phyloP scores from a whole-genome alignment of 495 filamentous ascomycete genomes.

The Astrocystis sublimbata region DNA sequence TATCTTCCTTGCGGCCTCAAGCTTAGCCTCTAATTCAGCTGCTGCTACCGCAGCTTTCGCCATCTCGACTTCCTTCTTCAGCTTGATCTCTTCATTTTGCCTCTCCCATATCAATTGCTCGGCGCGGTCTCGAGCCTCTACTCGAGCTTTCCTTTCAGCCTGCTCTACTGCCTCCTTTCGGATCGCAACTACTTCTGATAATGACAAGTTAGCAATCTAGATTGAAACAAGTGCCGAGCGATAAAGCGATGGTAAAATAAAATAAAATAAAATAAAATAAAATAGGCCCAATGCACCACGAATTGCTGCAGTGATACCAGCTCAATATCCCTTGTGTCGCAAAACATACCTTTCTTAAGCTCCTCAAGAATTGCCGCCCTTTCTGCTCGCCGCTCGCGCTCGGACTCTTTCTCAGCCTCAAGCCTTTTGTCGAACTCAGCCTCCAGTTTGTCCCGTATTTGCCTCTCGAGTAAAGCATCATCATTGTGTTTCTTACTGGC shows the following conservation, averaged over 20 bases:
- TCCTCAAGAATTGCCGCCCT: conserved; percentile 2
- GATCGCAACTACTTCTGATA: conserved; percentile 4
- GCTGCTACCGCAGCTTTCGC: conserved; percentile 22
- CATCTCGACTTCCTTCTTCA: neutral
- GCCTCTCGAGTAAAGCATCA: neutral
- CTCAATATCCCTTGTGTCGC: neutral
- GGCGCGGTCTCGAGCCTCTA: conserved; percentile 1
- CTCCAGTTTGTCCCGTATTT: neutral
- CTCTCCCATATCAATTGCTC: conserved; percentile 23
- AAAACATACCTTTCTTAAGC: conserved; percentile 12
- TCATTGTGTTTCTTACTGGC: neutral
- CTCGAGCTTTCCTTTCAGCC: conserved; percentile 10
- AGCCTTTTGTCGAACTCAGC: conserved; percentile 9
- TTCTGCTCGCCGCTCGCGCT: conserved; percentile 5
- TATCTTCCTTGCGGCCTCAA: conserved; percentile 24
- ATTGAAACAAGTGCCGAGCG: neutral
- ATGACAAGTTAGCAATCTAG: neutral
- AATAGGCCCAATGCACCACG: too few species aligned
- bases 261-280: too few species aligned
- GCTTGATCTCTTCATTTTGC: conserved; percentile 17
- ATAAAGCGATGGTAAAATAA: neutral
- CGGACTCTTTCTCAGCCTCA: conserved; percentile 4
- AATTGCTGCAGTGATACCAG: too few species aligned
- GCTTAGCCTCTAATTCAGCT: conserved; percentile 34
- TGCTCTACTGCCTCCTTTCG: conserved; percentile 7